Conservation (phyloP, 768 basidiomycete genomes). For the Rhizopogon salebrosus region DNA sequence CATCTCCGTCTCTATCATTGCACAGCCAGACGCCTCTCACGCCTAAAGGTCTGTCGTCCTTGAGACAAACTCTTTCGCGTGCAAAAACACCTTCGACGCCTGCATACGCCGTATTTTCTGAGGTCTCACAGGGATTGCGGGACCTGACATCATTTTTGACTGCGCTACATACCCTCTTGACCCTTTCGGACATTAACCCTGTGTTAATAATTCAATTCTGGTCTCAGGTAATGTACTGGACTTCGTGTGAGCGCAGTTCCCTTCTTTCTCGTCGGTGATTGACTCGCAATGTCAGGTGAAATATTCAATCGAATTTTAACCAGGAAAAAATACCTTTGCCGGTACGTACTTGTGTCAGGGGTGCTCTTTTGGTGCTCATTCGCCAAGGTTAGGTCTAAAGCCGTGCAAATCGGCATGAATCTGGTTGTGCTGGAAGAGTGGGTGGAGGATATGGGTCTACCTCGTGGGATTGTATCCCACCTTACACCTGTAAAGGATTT, state of each 20-base stretch:
- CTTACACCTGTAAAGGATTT: conserved; percentile 83
- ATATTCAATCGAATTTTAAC: conserved; percentile 80
- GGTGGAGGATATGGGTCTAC: conserved; percentile 78
- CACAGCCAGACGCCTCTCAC: conserved; percentile 39
- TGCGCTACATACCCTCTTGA: conserved; percentile 77
- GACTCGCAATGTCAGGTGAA: conserved; percentile 48
- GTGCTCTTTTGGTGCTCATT: conserved; percentile 6
- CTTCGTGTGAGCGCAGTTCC: conserved; percentile 63
- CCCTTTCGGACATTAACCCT: conserved; percentile 87
- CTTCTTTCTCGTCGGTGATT: conserved; percentile 7
- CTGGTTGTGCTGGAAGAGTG: conserved; percentile 85
- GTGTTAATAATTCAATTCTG: conserved; percentile 84
- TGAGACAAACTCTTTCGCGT: conserved; percentile 59
- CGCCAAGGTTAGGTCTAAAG: conserved; percentile 55
- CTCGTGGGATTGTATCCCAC: conserved; percentile 72
- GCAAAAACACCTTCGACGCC: conserved; percentile 44
- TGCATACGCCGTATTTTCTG: conserved; percentile 45
- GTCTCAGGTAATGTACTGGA: conserved; percentile 99
- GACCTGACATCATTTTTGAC: conserved; percentile 79
- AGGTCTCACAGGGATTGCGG: conserved; percentile 36
- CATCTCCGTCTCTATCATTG: conserved; percentile 46
- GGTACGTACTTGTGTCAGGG: conserved; percentile 37
- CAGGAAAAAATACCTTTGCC: conserved; percentile 93
- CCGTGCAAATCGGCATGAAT: conserved; percentile 88
- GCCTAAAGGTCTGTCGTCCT: conserved; percentile 58